Base-by-base conservation (phyloP, 208 protist genomes). In the Trypanosoma caninum region DNA sequence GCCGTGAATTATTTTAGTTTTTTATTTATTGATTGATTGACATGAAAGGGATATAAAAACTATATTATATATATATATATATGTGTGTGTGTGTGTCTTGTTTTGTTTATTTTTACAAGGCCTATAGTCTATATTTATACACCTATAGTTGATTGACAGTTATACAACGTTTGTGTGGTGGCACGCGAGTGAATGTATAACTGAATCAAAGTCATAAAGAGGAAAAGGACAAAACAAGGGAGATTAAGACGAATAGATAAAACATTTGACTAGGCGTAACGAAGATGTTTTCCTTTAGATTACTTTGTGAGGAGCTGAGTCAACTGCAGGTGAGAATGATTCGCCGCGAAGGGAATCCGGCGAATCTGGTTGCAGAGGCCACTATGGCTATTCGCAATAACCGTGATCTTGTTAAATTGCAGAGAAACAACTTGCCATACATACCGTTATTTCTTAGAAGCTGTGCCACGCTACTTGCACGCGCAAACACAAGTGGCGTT, bases 321-420 rank as follows among this genome's bases (percentile, higher is more conserved):
- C 69, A 69, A n/a, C 59, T 95, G 8, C 89, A 95, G 50, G 53
- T 95, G 33, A 70, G 74, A 27, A 48, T 93, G 55, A 73, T 95
- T 38, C 81, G 75, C 18, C 82, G 89, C 16, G 65, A 84, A 11
- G 84, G 72, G n/a, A 59, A 70, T 25, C 82, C 72, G 0, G 0
- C 30, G 10, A 35, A 46, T 13, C 35, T 91, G 20, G 59, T 69
- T 5, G 35, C 44, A 20, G 74, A 91, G 42, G 85, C 78, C 0
- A 53, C 88, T 22, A 67, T 73, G 51, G 63, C 81, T 14, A 61
- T 95, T 47, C 72, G 65, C 2, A 50, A 64, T 4, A 75, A 76
- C 40, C 54, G 62, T 55, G 20, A 59, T 18, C 34, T 11, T 33
- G 40, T 86, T 3, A 52, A 58, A 30, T 44, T 68, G n/a, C 41